These are phyloP conservation scores for Scutellaria galericulata DNA, from an alignment of 257 asterid species.

Conservation along the genomic window DNA sequence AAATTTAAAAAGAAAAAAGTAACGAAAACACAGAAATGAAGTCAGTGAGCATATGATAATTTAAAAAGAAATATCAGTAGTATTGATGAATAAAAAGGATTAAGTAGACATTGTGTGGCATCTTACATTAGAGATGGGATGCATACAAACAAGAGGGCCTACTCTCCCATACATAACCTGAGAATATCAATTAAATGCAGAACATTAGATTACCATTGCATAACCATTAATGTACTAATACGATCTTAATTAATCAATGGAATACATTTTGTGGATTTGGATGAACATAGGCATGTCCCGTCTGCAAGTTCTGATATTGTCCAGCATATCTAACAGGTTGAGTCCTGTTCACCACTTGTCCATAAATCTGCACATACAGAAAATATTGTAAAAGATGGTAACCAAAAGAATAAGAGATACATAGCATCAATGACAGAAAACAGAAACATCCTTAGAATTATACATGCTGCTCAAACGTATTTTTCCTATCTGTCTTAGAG, in stretches of 20 bases:
- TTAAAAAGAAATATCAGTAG: neutral
- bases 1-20: neutral
- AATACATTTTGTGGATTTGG: slow-evolving; percentile 76
- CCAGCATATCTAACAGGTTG: slow-evolving; percentile 63
- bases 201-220: slow-evolving; percentile 22
- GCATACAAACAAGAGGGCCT: slow-evolving; percentile 70
- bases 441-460: too few relatives aligned
- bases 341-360: slow-evolving; percentile 59
- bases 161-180: slow-evolving; percentile 73
- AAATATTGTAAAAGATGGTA: slow-evolving; percentile 7
- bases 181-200: slow-evolving; percentile 34
- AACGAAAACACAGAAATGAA: neutral
- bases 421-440: too few relatives aligned
- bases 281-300: slow-evolving; percentile 54
- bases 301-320: slow-evolving; percentile 63
- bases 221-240: slow-evolving; percentile 20
- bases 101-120: neutral
- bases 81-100: neutral
- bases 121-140: slow-evolving; percentile 75
- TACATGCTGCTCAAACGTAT: too few relatives aligned
- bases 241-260: neutral
- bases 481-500: too few relatives aligned
- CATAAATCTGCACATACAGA: slow-evolving; percentile 53
- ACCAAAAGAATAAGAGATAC: too few relatives aligned
- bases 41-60: neutral